Percentiles rank a stretch among this genome's conserved stretches.
Conservation (phyloP, 2,329 filamentous ascomycete species). For the Colletotrichum zoysiae region DNA sequence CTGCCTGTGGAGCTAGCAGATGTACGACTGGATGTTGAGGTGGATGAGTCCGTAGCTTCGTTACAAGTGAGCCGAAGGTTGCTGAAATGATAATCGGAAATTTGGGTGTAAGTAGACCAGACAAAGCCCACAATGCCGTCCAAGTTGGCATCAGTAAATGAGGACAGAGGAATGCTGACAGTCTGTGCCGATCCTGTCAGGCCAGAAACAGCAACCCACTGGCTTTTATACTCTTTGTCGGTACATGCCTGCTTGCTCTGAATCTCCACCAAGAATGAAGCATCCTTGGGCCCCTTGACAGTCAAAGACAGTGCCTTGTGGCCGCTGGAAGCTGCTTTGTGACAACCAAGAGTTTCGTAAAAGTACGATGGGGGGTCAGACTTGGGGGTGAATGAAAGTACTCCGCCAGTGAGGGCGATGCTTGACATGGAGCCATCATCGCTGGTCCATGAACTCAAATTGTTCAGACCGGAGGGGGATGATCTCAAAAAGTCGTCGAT, state of each 20-base stretch:
- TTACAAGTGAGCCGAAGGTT: slow-evolving; percentile 31
- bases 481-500: slow-evolving; percentile 52
- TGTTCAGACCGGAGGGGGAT: slow-evolving; percentile 49
- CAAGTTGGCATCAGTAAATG: slow-evolving; percentile 30
- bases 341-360: slow-evolving; percentile 65
- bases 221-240: slow-evolving; percentile 56
- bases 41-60: background rate
- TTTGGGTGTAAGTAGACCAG: slow-evolving; percentile 35
- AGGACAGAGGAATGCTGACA: slow-evolving; percentile 61
- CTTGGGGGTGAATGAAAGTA: slow-evolving; percentile 63
- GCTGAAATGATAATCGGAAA: slow-evolving; percentile 23
- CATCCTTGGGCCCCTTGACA: slow-evolving; percentile 43
- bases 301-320: slow-evolving; percentile 58
- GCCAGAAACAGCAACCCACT: slow-evolving; percentile 57
- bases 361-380: slow-evolving; percentile 60
- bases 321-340: slow-evolving; percentile 57
- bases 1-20: background rate
- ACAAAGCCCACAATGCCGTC: slow-evolving; percentile 33
- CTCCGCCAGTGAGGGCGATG: slow-evolving; percentile 55
- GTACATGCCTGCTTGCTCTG: slow-evolving; percentile 59
- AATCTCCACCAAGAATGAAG: slow-evolving; percentile 40
- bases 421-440: slow-evolving; percentile 63
- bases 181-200: slow-evolving; percentile 65
- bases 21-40: background rate
- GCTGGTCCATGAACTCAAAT: slow-evolving; percentile 52